Evolutionary conservation across 2,329 filamentous ascomycete species (phyloP).

Genomic region (Sporothrix protearum): DNA sequence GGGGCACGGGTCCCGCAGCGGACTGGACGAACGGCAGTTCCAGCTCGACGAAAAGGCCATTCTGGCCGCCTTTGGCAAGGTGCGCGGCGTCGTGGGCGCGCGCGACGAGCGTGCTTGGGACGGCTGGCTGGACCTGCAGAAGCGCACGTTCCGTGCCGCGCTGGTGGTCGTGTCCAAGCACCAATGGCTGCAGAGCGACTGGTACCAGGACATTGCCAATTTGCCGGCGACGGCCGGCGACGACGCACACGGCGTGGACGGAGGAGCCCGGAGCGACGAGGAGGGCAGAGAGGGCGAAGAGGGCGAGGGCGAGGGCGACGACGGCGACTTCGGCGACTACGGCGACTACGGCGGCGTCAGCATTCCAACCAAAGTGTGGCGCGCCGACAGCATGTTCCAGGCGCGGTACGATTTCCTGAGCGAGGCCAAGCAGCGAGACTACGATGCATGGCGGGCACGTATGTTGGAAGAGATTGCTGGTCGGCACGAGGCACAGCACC

Average conservation of each 20-base stretch:
- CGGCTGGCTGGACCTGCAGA: slow-evolving; percentile 49
- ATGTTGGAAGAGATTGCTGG: slow-evolving; percentile 53
- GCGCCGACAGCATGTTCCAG: slow-evolving; percentile 69
- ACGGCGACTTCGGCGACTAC: slow-evolving; percentile 28
- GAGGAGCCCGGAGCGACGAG: slow-evolving; percentile 37
- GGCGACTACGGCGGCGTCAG: slow-evolving; percentile 28
- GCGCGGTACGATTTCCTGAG: slow-evolving; percentile 69
- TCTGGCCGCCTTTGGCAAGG: slow-evolving; percentile 40
- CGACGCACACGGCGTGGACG: slow-evolving; percentile 35
- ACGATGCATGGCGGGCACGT: slow-evolving; percentile 59
- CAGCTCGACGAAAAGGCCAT: slow-evolving; percentile 47
- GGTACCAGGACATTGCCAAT: slow-evolving; percentile 59
- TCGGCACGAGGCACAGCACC: not conserved
- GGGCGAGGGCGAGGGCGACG: no score
- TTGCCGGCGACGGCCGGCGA: slow-evolving; percentile 39
- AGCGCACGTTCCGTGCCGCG: slow-evolving; percentile 59
- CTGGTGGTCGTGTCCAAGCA: slow-evolving; percentile 55
- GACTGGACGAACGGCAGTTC: slow-evolving; percentile 42
- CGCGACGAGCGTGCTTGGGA: slow-evolving; percentile 47
- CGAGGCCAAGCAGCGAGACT: slow-evolving; percentile 59
- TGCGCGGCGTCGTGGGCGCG: slow-evolving; percentile 27
- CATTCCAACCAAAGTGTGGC: slow-evolving; percentile 42
- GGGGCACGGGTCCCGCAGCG: slow-evolving; percentile 13
- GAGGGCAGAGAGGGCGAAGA: slow-evolving; percentile 31
- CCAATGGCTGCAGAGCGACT: slow-evolving; percentile 59